Evolutionary conservation across 2,329 filamentous ascomycete species (phyloP).

Genomic region (Cladophialophora carrionii): DNA sequence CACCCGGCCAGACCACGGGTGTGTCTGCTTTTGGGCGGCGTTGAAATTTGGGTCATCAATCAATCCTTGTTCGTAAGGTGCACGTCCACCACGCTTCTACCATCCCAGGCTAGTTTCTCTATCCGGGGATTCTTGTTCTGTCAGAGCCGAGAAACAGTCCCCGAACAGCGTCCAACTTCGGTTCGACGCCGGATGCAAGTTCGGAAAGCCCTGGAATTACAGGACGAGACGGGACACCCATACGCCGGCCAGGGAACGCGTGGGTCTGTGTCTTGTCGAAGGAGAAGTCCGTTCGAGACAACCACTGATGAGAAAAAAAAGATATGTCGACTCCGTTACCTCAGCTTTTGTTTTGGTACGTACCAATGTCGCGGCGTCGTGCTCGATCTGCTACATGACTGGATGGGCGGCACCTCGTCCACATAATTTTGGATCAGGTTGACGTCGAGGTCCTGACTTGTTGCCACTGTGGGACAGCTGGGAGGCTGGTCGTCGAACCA

Average conservation of each 20-base stretch:
- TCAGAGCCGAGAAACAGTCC: conserved; percentile 11
- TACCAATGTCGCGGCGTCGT: conserved; percentile 14
- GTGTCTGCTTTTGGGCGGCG: conserved; percentile 2
- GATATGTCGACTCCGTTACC: no score
- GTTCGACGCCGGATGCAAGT: not conserved
- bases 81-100: conserved; percentile 11
- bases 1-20: not conserved
- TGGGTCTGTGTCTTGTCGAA: not conserved
- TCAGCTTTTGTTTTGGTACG: conserved; percentile 1
- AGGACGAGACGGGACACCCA: no score
- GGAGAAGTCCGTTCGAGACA: conserved; percentile 11
- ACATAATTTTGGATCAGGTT: not conserved
- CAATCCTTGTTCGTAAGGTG: conserved; percentile 6
- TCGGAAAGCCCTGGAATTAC: not conserved
- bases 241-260: no score
- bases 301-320: not conserved
- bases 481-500: not conserved
- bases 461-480: conserved; percentile 9
- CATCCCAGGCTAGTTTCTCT: not conserved
- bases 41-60: not conserved
- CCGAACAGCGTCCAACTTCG: conserved; percentile 1
- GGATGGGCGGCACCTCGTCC: conserved; percentile 5
- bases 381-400: conserved; percentile 9
- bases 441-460: conserved; percentile 13
- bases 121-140: not conserved